These are phyloP conservation scores for Suillus weaverae DNA, from an alignment of 768 basidiomycete species.

Conservation along the genomic window DNA sequence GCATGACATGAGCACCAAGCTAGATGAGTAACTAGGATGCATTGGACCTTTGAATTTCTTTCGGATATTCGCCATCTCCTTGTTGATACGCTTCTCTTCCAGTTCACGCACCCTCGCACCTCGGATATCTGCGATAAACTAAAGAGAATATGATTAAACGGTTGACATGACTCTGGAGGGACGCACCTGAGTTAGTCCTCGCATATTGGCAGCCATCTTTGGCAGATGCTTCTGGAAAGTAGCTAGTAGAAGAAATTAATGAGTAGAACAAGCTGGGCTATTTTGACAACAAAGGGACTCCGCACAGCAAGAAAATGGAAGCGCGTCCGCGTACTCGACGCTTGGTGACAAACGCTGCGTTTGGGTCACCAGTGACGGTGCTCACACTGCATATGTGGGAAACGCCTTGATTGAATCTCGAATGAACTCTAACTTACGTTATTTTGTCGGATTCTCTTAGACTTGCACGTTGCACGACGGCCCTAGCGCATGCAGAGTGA, in stretches of 20 bases:
- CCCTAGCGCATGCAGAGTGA: background rate
- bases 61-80: conserved; percentile 99
- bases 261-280: background rate
- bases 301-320: too few relatives aligned
- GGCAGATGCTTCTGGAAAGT: background rate
- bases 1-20: conserved; percentile 8
- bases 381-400: background rate
- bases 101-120: conserved; percentile 95
- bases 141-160: conserved; percentile 5
- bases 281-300: background rate
- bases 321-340: background rate
- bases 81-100: conserved; percentile 98
- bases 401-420: background rate
- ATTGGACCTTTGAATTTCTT: conserved; percentile 93
- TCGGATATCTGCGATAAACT: conserved; percentile 99
- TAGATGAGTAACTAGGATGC: conserved; percentile 10
- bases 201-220: conserved; percentile 85
- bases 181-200: conserved; percentile 87
- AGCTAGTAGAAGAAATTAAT: background rate
- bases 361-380: background rate
- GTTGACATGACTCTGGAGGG: background rate
- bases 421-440: background rate
- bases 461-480: too few relatives aligned
- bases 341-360: background rate
- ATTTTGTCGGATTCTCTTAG: background rate